Evolutionary conservation across 1,284 basidiomycete genomes (phyloP).

Genomic region (Cryptococcus amylolentus): DNA sequence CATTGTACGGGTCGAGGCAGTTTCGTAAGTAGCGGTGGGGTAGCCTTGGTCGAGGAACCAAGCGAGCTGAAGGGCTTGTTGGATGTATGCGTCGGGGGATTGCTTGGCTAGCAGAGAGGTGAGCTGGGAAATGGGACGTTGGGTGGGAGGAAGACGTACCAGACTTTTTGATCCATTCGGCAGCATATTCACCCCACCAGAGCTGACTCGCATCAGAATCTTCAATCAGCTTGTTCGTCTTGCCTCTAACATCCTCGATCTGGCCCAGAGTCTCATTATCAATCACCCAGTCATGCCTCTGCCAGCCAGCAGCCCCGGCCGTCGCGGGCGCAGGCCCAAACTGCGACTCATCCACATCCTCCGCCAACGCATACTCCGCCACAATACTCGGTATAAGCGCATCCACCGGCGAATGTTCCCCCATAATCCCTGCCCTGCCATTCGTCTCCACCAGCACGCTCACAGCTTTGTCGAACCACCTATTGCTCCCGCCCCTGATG

Average conservation of each 20-base stretch:
- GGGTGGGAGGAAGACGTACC: constrained; percentile 53
- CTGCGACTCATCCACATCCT: constrained; percentile 57
- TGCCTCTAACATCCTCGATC: constrained; percentile 60
- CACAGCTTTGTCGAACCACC: constrained; percentile 91
- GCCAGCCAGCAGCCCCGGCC: constrained; percentile 55
- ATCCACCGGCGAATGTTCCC: constrained; percentile 90
- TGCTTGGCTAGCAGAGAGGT: constrained; percentile 57
- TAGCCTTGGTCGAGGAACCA: constrained; percentile 75
- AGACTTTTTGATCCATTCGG: constrained; percentile 81
- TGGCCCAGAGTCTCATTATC: constrained; percentile 62
- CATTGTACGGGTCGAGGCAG: constrained; percentile 86
- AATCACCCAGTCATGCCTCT: constrained; percentile 69
- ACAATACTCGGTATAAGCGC: constrained; percentile 87
- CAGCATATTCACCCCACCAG: constrained; percentile 82
- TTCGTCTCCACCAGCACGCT: constrained; percentile 81
- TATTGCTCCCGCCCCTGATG: constrained; percentile 68
- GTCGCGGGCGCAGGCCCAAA: constrained; percentile 35
- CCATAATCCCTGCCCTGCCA: constrained; percentile 78
- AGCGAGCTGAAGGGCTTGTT: constrained; percentile 90
- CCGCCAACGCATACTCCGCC: constrained; percentile 75
- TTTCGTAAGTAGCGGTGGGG: constrained; percentile 92
- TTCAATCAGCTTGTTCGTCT: constrained; percentile 62
- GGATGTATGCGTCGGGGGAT: constrained; percentile 85
- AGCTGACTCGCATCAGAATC: constrained; percentile 82
- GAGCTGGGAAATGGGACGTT: neutral